These are phyloP conservation scores for Houttuynia cordata DNA, from an alignment of 164 flowering plant genomes.

Conservation along the genomic window DNA sequence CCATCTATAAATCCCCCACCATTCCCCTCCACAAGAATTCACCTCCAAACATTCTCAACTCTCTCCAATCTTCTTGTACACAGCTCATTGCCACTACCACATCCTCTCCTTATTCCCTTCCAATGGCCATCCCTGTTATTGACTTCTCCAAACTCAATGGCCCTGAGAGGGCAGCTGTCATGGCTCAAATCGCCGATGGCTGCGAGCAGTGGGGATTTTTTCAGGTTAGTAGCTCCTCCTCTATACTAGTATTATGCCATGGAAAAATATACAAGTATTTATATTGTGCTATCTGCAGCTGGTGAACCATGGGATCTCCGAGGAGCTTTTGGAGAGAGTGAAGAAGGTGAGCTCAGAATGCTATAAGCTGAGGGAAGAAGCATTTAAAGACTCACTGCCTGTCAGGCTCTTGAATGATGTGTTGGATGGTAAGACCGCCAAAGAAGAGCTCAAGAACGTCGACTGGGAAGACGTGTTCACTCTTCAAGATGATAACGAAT, in stretches of 20 bases:
- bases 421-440: constrained; percentile 30
- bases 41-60: background rate
- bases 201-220: constrained; percentile 90
- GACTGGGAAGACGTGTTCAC: constrained; percentile 87
- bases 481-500: constrained; percentile 48
- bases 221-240: constrained; percentile 33
- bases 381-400: constrained; percentile 37
- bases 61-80: too few species aligned
- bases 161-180: constrained; percentile 44
- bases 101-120: background rate
- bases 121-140: constrained; percentile 82
- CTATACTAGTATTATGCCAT: background rate
- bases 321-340: constrained; percentile 71
- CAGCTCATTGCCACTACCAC: background rate
- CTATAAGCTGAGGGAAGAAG: constrained; percentile 57
- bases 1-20: constrained; percentile 2
- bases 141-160: constrained; percentile 76
- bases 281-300: constrained; percentile 27
- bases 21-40: background rate
- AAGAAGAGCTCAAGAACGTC: constrained; percentile 16
- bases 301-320: constrained; percentile 79
- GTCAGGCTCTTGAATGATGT: constrained; percentile 44
- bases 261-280: background rate
- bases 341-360: constrained; percentile 51
- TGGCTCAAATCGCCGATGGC: constrained; percentile 54